A percentile compares a stretch with the other conserved stretches of the same genome.
phyloP scores from a whole-genome alignment of 2,329 filamentous ascomycete species.

The Dactylellina drechsleri region DNA sequence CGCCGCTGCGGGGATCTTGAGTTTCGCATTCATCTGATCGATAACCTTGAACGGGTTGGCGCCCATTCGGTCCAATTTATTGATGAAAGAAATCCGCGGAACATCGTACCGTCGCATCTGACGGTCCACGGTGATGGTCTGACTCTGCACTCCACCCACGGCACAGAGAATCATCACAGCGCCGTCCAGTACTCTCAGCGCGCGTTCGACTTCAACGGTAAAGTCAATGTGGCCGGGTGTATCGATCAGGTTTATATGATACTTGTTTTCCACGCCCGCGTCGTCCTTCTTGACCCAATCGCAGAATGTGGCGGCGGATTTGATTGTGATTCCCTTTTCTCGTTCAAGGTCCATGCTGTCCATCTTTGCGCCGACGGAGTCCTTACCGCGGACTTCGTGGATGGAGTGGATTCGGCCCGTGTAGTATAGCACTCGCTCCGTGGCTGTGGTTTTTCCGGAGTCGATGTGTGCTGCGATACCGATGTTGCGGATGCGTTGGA shows the following conservation, averaged over 20 bases:
- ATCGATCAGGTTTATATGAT: slow-evolving; percentile 98
- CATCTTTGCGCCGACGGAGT: slow-evolving; percentile 98
- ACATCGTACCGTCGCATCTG: slow-evolving; percentile 99
- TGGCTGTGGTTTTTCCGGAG: slow-evolving; percentile 96
- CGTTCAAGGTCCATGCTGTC: slow-evolving; percentile 99
- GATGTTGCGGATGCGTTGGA: slow-evolving; percentile 90
- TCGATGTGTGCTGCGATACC: slow-evolving; percentile 99
- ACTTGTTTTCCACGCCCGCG: slow-evolving; percentile 84
- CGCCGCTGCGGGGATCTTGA: slow-evolving; percentile 90
- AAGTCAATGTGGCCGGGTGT: slow-evolving; percentile 99
- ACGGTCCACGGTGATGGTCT: slow-evolving; percentile 96
- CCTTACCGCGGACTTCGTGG: slow-evolving; percentile 94
- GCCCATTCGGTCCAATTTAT: slow-evolving; percentile 99
- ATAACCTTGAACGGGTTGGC: slow-evolving; percentile 98
- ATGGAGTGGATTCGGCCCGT: slow-evolving; percentile 90
- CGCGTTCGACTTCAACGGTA: slow-evolving; percentile 97
- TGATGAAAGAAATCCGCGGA: slow-evolving; percentile 93
- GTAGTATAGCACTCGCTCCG: slow-evolving; percentile 97
- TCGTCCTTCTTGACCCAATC: slow-evolving; percentile 88
- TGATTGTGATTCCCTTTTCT: slow-evolving; percentile 98
- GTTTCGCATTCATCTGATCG: slow-evolving; percentile 96
- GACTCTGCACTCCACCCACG: slow-evolving; percentile 86
- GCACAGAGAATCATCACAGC: slow-evolving; percentile 99
- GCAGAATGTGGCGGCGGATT: slow-evolving; percentile 96
- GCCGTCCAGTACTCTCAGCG: slow-evolving; percentile 91